Conservation (phyloP, 208 protist genomes). For the Crithidia bombi region DNA sequence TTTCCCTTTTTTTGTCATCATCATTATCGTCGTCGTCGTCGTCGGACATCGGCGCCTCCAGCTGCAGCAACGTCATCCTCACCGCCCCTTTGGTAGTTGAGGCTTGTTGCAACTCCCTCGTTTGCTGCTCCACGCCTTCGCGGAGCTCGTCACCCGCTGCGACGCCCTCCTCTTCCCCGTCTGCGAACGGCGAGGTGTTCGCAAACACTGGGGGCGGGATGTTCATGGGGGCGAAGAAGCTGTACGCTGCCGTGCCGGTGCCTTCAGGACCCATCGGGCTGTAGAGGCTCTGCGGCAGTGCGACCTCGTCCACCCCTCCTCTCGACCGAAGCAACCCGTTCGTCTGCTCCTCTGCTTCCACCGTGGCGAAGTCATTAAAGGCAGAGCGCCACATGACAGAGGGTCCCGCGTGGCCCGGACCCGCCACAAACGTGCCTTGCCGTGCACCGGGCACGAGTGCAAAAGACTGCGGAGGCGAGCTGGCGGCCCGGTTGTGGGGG, state of each 20-base stretch:
- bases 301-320: neutral
- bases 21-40: neutral
- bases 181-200: too few species aligned
- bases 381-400: conserved; percentile 6
- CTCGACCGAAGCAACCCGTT: too few species aligned
- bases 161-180: neutral
- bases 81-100: neutral
- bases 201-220: neutral
- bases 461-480: conserved; percentile 3
- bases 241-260: neutral
- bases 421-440: neutral
- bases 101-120: neutral
- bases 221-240: neutral
- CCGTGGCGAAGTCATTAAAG: neutral
- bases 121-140: neutral
- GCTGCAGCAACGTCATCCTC: neutral
- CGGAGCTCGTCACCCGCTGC: neutral
- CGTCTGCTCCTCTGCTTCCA: neutral
- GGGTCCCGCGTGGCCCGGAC: neutral
- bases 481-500: neutral
- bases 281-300: neutral
- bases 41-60: neutral
- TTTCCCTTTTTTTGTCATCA: neutral
- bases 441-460: neutral
- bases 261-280: neutral